These are phyloP conservation scores for Phialophora tarda DNA, from an alignment of 2,329 filamentous ascomycete genomes.

Conservation along the genomic window DNA sequence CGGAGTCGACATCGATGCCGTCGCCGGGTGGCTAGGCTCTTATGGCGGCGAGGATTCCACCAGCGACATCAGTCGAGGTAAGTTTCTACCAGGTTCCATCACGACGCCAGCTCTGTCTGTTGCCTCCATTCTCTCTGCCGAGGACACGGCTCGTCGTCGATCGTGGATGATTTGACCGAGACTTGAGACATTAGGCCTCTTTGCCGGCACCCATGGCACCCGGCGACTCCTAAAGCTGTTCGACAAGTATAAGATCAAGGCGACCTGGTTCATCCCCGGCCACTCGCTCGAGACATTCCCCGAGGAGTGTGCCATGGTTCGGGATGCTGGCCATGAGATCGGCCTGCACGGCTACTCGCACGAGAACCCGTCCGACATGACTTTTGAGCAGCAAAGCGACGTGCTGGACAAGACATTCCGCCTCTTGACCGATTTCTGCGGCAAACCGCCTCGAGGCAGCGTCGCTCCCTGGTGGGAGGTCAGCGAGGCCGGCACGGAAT, in stretches of 20 bases:
- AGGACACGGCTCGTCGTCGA: no score
- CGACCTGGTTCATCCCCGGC: constrained; percentile 69
- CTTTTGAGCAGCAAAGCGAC: constrained; percentile 73
- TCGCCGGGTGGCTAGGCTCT: constrained; percentile 75
- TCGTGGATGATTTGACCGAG: no score
- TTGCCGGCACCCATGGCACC: constrained; percentile 70
- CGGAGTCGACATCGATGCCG: constrained; percentile 76
- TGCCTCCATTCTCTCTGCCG: no score
- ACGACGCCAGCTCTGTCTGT: no score
- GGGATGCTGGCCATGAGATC: constrained; percentile 68
- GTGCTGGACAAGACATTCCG: constrained; percentile 78
- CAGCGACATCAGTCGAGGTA: constrained; percentile 73
- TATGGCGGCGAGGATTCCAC: constrained; percentile 75
- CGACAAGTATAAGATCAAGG: constrained; percentile 73
- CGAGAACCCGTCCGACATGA: constrained; percentile 75
- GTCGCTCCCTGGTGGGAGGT: constrained; percentile 81
- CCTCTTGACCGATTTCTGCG: constrained; percentile 72
- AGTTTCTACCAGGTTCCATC: no score
- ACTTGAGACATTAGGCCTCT: constrained; percentile 54
- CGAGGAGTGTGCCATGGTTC: constrained; percentile 66
- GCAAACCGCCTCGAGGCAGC: constrained; percentile 72
- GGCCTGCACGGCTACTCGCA: constrained; percentile 75
- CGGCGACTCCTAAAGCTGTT: constrained; percentile 72
- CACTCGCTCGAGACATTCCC: constrained; percentile 70
- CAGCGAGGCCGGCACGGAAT: constrained; percentile 66